Evolutionary conservation across 2,329 filamentous ascomycete genomes (phyloP), one percentile per base, ranked within the genome.

Genomic region (Aspergillus jensenii): DNA sequence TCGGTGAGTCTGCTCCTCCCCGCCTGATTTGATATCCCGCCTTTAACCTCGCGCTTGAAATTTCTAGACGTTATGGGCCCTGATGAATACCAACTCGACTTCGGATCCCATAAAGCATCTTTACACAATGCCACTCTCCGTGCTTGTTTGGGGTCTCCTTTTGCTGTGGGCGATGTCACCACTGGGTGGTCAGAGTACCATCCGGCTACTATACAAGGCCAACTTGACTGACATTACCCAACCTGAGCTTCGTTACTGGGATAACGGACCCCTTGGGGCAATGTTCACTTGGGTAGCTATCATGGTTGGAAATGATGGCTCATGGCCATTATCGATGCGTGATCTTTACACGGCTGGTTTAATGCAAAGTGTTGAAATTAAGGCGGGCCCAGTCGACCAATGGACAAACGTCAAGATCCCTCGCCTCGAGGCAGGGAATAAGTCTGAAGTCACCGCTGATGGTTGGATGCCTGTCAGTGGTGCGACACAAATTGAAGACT

Each of bases 21-120:
- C n/a, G n/a, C n/a, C n/a, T n/a, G n/a, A n/a, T n/a, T n/a, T n/a
- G n/a, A n/a, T n/a, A n/a, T n/a, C n/a, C n/a, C n/a, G n/a, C n/a
- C n/a, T n/a, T n/a, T n/a, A n/a, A n/a, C n/a, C n/a, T n/a, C n/a
- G n/a, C n/a, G n/a, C n/a, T n/a, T n/a, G n/a, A n/a, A n/a, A n/a
- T n/a, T n/a, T n/a, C n/a, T n/a, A 17, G 19, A 54, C 51, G 23
- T 25, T 58, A 25, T 58, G 56, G 56, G 56, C 56, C 19, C 35
- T 58, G 31, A 58, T 58, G 56, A 58, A 58, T 41, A 58, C 56
- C 39, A 58, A 58, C 12, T 51, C 56, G 1, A 58, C 56, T 0
- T 40, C 56, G 2, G 56, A 58, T 17, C 56, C 56, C 19, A 31
- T 58, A 14, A 21, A 54, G n/a, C 56, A 54, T 23, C 56, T 58